Base-by-base conservation (phyloP, 148 eudicot species). In the Amaranthus cruentus region DNA sequence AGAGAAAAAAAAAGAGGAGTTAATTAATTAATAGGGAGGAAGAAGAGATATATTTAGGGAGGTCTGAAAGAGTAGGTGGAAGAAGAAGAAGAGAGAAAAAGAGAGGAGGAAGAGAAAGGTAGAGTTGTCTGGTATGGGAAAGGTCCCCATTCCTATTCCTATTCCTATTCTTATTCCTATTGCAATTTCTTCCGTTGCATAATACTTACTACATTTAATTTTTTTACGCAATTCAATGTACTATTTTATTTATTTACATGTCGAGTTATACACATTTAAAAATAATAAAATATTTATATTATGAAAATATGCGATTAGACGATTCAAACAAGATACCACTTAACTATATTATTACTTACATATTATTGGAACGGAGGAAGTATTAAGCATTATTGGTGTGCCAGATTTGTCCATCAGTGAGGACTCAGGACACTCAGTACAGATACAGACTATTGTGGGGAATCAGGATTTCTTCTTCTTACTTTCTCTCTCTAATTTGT, bases 351-450 rank as follows among this genome's bases (percentile, higher is more conserved):
- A 18, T 18, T 18, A 18, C 18, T 18, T 18, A 18, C 0, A 0
- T 18, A 18, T n/a, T n/a, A 18, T 18, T 18, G 18, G 18, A 18
- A 18, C 18, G 18, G 18, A 18, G 18, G 18, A 18, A 18, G 18
- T 18, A 18, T 18, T 18, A 61, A 65, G 62, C 82, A 83, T 86
- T 86, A 81, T 86, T 83, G 84, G 82, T 55, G 81, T 77, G 79
- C 86, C 86, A 76, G 79, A 73, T 74, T 83, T 83, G 88, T 81
- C 82, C 78, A 67, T 62, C 82, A 83, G 63, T 73, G 78, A 59
- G 73, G 78, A 70, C 38, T 28, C 38, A 28, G 38, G 38, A 28
- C 38, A 28, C 38, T 28, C 38, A 28, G 38, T 28, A 28, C 38
- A 28, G 38, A 28, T 28, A 28, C 85, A 85, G 55, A 51, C 72